phyloP scores from a whole-genome alignment of 305 asterid species.

The Salvia sclarea region DNA sequence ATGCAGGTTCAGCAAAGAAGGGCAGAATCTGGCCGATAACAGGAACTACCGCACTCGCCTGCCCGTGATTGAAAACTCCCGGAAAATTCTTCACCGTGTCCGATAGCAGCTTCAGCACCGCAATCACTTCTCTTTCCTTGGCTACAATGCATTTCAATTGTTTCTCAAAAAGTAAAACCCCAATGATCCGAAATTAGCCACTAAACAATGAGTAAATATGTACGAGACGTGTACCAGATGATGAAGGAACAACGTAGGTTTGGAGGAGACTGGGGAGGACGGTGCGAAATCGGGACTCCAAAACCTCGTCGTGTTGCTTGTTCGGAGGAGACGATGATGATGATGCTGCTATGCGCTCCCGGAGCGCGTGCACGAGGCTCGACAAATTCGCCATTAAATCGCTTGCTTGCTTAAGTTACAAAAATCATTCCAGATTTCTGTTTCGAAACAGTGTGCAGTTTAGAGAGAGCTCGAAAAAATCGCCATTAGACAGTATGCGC shows the following conservation, averaged over 20 bases:
- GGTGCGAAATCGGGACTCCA: slow-evolving; percentile 77
- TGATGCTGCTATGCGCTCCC: slow-evolving; percentile 74
- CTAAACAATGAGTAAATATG: background rate
- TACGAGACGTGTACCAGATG: slow-evolving; percentile 48
- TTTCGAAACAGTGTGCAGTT: background rate
- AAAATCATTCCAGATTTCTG: background rate
- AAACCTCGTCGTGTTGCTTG: slow-evolving; percentile 61
- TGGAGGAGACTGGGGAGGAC: slow-evolving; percentile 80
- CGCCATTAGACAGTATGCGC: slow-evolving; percentile 47
- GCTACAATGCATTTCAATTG: slow-evolving; percentile 37
- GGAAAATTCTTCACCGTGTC: slow-evolving; percentile 75
- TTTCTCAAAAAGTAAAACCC: background rate
- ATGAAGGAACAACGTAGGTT: slow-evolving; percentile 66
- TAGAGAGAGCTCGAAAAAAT: slow-evolving; percentile 52
- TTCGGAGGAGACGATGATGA: slow-evolving; percentile 66
- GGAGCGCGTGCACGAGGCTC: slow-evolving; percentile 81
- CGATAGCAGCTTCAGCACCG: slow-evolving; percentile 68
- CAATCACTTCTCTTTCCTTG: slow-evolving; percentile 77
- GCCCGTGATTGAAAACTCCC: slow-evolving; percentile 81
- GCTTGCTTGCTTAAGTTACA: background rate
- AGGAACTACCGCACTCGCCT: slow-evolving; percentile 74
- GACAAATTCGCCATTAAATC: slow-evolving; percentile 70
- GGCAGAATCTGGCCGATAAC: slow-evolving; percentile 74
- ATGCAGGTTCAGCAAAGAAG: slow-evolving; percentile 70
- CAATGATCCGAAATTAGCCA: background rate